Evolutionary conservation across 2,329 filamentous ascomycete species (phyloP).

Genomic region (Phyllosticta citriasiana): DNA sequence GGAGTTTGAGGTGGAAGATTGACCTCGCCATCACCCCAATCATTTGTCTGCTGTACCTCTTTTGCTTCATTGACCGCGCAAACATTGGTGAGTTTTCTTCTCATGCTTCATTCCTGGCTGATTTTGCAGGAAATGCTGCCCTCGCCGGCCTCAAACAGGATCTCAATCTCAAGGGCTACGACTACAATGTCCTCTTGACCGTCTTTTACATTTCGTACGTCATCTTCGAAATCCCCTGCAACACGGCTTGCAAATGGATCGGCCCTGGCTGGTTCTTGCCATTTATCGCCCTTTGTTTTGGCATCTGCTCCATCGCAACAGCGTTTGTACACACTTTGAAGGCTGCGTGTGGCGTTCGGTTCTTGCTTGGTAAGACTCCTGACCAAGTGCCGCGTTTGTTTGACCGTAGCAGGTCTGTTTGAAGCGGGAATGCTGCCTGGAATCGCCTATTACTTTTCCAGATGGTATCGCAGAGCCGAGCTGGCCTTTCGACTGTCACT

Average conservation of each 20-base stretch:
- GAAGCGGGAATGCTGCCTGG: conserved; percentile 67
- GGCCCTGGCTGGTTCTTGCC: conserved; percentile 61
- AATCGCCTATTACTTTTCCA: conserved; percentile 61
- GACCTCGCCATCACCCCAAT: conserved; percentile 57
- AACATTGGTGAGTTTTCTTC: conserved; percentile 50
- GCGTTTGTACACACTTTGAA: conserved; percentile 52
- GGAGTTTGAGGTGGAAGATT: conserved; percentile 51
- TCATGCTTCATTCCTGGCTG: not conserved
- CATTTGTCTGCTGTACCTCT: conserved; percentile 56
- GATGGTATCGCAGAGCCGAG: conserved; percentile 63
- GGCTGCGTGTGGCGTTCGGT: conserved; percentile 50
- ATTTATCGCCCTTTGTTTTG: conserved; percentile 40
- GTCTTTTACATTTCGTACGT: conserved; percentile 67
- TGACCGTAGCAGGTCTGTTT: conserved; percentile 31
- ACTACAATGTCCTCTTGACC: conserved; percentile 60
- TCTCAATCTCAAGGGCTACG: conserved; percentile 48
- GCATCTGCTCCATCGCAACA: conserved; percentile 52
- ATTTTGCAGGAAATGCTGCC: conserved; percentile 45
- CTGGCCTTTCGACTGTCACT: conserved; percentile 56
- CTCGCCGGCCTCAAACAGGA: conserved; percentile 56
- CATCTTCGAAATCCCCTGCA: conserved; percentile 60
- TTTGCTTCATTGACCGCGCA: conserved; percentile 66
- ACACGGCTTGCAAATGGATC: conserved; percentile 58
- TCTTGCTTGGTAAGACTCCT: conserved; percentile 46
- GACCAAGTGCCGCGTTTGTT: not conserved